Conservation (phyloP, 148 eudicot genomes). For the Rhododendron simsii region DNA sequence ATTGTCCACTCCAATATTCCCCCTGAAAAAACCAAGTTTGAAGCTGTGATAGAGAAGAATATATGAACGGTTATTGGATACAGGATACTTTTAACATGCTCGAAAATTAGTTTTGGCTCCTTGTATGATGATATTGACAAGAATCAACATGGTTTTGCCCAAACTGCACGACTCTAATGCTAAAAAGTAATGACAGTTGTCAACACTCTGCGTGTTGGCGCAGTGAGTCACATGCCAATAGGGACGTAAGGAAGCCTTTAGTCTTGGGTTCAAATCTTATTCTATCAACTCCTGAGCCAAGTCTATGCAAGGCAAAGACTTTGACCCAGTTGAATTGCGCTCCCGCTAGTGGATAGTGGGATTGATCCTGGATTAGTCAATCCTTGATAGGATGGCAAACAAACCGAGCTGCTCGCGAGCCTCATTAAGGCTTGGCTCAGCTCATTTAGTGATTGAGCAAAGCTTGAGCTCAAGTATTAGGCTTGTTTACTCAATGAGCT, state of each 20-base stretch:
- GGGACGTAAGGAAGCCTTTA: not conserved
- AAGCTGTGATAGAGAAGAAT: not conserved
- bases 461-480: too few species aligned
- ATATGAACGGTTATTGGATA: not conserved
- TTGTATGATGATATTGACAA: not conserved
- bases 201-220: not conserved
- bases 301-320: not conserved
- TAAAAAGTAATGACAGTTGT: not conserved
- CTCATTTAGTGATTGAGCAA: too few species aligned
- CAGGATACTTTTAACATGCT: not conserved
- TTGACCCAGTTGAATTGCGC: not conserved
- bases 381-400: too few species aligned
- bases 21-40: not conserved
- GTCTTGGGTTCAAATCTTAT: not conserved
- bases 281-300: not conserved
- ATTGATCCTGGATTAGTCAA: too few species aligned
- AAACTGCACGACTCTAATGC: not conserved
- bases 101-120: not conserved
- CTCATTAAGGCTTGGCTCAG: too few species aligned
- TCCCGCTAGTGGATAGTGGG: not conserved
- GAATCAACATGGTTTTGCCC: not conserved
- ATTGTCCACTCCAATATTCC: not conserved
- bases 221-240: not conserved
- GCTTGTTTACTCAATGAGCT: too few species aligned
- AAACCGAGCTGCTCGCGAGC: too few species aligned